Percentiles rank a stretch among this genome's conserved stretches.
phyloP scores from a whole-genome alignment of 306 rosid species.

The Prunus kanzakura region DNA sequence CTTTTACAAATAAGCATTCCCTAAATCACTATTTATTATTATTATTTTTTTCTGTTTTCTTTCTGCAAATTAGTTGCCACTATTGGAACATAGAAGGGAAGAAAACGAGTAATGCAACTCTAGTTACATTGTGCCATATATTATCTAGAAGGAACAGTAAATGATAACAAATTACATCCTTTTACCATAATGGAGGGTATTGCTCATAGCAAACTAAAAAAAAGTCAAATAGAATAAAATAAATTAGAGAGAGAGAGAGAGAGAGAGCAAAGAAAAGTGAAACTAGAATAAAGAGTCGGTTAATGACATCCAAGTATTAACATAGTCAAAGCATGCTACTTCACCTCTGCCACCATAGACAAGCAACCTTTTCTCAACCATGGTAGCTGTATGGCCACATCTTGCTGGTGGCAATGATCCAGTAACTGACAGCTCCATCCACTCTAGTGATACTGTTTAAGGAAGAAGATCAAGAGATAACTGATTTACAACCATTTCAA shows the following conservation, averaged over 20 bases:
- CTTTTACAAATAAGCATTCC: neutral
- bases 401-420: constrained; percentile 90
- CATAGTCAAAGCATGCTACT: constrained; percentile 19
- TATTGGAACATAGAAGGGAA: neutral
- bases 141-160: neutral
- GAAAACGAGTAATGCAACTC: neutral
- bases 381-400: constrained; percentile 90
- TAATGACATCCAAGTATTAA: constrained; percentile 13
- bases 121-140: neutral
- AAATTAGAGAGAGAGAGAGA: neutral
- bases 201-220: neutral
- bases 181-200: neutral
- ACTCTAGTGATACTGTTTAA: constrained; percentile 76
- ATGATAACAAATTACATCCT: neutral
- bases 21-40: neutral
- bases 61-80: neutral
- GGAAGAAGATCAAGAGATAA: constrained; percentile 25
- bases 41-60: too few species aligned
- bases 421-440: constrained; percentile 80
- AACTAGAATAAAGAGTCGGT: neutral
- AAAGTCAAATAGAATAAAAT: neutral
- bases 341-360: constrained; percentile 97
- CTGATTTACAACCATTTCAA: constrained; percentile 20
- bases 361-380: constrained; percentile 88
- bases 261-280: neutral